Evolutionary conservation across 345 rosid genomes (phyloP).

Genomic region (Salix purpurea): DNA sequence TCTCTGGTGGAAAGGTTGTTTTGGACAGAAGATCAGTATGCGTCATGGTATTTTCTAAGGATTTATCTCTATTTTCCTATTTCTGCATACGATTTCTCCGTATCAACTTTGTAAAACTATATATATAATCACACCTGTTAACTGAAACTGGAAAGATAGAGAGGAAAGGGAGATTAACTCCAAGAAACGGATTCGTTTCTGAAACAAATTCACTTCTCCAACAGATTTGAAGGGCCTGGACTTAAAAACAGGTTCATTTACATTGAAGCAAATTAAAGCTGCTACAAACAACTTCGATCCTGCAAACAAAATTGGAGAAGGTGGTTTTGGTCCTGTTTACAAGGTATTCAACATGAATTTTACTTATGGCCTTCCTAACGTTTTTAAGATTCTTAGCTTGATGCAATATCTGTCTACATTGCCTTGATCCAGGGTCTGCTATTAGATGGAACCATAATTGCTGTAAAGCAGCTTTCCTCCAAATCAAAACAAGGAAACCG

Average conservation of each 20-base stretch:
- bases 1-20: too few species aligned
- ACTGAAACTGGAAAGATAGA: too few species aligned
- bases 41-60: too few species aligned
- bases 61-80: too few species aligned
- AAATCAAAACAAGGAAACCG: constrained; percentile 70
- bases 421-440: constrained; percentile 40
- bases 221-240: constrained; percentile 18
- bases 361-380: background rate
- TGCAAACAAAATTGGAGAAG: constrained; percentile 56
- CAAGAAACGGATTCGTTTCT: too few species aligned
- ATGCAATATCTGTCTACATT: too few species aligned
- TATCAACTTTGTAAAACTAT: too few species aligned
- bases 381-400: background rate
- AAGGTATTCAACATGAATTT: constrained; percentile 28
- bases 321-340: constrained; percentile 58
- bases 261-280: constrained; percentile 43
- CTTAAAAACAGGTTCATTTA: constrained; percentile 21
- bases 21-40: too few species aligned
- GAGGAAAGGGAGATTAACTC: too few species aligned
- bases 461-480: constrained; percentile 72
- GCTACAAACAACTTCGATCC: constrained; percentile 49
- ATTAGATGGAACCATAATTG: constrained; percentile 53
- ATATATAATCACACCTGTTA: too few species aligned
- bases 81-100: too few species aligned
- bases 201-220: background rate